Evolutionary conservation across 2,329 filamentous ascomycete species (phyloP).

Genomic region (Chaetomiaceae sp.): DNA sequence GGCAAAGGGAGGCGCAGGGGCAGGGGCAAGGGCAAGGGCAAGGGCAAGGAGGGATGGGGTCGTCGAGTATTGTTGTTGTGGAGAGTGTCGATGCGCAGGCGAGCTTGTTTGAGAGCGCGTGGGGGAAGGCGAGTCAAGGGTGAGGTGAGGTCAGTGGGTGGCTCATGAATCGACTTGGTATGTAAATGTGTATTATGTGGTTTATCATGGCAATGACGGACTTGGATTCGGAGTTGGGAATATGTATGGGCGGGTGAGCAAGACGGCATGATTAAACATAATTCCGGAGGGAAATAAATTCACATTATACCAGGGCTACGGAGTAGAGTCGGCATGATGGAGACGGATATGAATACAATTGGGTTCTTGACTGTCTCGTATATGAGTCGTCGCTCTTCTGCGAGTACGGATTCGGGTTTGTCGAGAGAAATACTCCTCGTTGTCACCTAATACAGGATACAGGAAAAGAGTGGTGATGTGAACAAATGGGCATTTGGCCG

Average conservation of each 20-base stretch:
- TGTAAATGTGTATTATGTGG: background rate
- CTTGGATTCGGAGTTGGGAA: background rate
- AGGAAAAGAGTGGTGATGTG: too few species aligned
- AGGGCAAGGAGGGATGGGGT: constrained; percentile 26
- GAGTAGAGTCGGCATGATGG: background rate
- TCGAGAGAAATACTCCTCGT: too few species aligned
- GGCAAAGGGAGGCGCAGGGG: background rate
- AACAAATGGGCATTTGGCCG: too few species aligned
- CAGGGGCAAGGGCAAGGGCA: background rate
- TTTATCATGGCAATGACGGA: background rate
- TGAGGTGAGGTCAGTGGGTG: background rate
- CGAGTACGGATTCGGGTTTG: too few species aligned
- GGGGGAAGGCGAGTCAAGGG: constrained; percentile 54
- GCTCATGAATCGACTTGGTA: constrained; percentile 2
- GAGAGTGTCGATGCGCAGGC: constrained; percentile 34
- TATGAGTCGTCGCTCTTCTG: too few species aligned
- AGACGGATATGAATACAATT: background rate
- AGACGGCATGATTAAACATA: background rate
- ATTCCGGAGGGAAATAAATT: background rate
- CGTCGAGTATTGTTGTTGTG: constrained; percentile 53
- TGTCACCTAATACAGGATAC: too few species aligned
- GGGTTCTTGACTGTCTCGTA: background rate
- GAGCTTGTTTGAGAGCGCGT: constrained; percentile 60
- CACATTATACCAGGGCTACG: too few species aligned
- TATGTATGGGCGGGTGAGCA: background rate